These are phyloP conservation scores for Xylaria curta DNA, from an alignment of 495 filamentous ascomycete species.

Conservation along the genomic window DNA sequence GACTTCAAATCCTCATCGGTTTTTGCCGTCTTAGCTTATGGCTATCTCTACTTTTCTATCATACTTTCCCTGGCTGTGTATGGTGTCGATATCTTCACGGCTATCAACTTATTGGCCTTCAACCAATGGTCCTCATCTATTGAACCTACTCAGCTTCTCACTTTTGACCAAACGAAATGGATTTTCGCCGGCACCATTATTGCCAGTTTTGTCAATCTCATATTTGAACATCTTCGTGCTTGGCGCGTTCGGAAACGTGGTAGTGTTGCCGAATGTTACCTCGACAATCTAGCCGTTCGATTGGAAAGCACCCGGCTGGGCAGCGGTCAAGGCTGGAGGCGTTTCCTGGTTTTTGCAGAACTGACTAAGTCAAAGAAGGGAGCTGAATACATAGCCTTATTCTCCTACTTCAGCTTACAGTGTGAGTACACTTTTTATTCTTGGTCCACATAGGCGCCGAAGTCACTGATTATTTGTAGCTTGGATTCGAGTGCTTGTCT, in stretches of 20 bases:
- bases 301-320: slow-evolving; percentile 78
- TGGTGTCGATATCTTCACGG: slow-evolving; percentile 88
- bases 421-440: slow-evolving; percentile 55
- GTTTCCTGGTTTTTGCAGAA: slow-evolving; percentile 91
- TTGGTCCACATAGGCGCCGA: background rate
- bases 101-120: slow-evolving; percentile 87
- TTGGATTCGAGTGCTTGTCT: slow-evolving; percentile 87
- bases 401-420: slow-evolving; percentile 94
- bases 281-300: slow-evolving; percentile 83
- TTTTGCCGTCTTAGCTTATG: slow-evolving; percentile 79
- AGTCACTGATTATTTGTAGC: slow-evolving; percentile 51
- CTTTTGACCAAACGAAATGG: slow-evolving; percentile 77
- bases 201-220: slow-evolving; percentile 77
- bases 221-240: slow-evolving; percentile 78
- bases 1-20: slow-evolving; percentile 87
- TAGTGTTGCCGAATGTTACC: slow-evolving; percentile 87
- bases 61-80: slow-evolving; percentile 84
- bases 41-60: slow-evolving; percentile 79
- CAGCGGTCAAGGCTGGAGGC: slow-evolving; percentile 72
- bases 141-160: slow-evolving; percentile 53
- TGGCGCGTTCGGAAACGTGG: slow-evolving; percentile 78
- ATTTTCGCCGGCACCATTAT: slow-evolving; percentile 91
- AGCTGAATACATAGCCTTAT: slow-evolving; percentile 87
- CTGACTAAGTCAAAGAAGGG: slow-evolving; percentile 92
- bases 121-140: slow-evolving; percentile 66